Evolutionary conservation across 805 yeast species (phyloP).

Genomic region (Danielozyma ontarioensis): DNA sequence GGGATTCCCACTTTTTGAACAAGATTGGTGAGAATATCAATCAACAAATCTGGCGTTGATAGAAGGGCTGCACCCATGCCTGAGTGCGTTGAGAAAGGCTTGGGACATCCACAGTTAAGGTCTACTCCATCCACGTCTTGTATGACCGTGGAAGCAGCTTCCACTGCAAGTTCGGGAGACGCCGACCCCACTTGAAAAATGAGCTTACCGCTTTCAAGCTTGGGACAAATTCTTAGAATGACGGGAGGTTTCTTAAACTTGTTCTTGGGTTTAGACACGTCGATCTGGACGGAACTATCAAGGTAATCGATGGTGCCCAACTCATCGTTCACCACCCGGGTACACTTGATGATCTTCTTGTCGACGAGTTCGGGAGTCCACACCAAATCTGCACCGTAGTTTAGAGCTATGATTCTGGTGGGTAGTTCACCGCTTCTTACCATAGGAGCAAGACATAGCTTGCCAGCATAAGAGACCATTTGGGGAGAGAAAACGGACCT

Average conservation of each 20-base stretch:
- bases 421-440: slow-evolving; percentile 95
- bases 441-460: slow-evolving; percentile 91
- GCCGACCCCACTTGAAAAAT: slow-evolving; percentile 92
- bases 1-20: slow-evolving; percentile 82
- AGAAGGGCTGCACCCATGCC: slow-evolving; percentile 98
- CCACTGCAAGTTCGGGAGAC: slow-evolving; percentile 75
- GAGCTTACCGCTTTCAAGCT: slow-evolving; percentile 55
- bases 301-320: slow-evolving; percentile 60
- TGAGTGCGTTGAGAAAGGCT: slow-evolving; percentile 87
- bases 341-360: slow-evolving; percentile 69
- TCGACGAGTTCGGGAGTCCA: slow-evolving; percentile 95
- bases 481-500: neutral
- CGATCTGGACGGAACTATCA: slow-evolving; percentile 17
- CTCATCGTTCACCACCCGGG: slow-evolving; percentile 52
- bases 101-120: slow-evolving; percentile 95
- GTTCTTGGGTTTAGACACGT: slow-evolving; percentile 7
- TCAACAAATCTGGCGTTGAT: slow-evolving; percentile 73
- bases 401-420: slow-evolving; percentile 71
- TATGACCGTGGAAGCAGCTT: slow-evolving; percentile 79
- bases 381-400: slow-evolving; percentile 88
- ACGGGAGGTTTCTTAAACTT: slow-evolving; percentile 40
- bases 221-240: slow-evolving; percentile 70
- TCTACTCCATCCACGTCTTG: slow-evolving; percentile 90
- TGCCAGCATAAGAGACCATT: slow-evolving; percentile 70
- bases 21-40: slow-evolving; percentile 58